phyloP scores from a whole-genome alignment of 331 rosid genomes.

The Dryas integrifolia region DNA sequence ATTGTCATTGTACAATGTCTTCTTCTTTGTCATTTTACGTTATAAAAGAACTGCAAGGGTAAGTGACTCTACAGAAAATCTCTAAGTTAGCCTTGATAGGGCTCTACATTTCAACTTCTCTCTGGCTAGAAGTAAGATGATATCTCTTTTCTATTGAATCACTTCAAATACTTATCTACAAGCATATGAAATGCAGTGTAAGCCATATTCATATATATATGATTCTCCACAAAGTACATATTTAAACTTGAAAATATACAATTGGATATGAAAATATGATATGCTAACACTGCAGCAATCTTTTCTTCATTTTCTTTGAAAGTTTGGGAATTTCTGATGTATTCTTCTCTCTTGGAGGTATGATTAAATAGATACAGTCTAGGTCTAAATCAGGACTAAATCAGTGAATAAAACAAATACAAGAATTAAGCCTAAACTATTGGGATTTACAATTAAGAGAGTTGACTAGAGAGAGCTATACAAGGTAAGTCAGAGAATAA shows the following conservation, averaged over 20 bases:
- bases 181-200: neutral
- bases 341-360: too few relatives aligned
- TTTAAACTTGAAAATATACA: neutral
- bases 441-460: too few relatives aligned
- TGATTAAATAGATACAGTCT: too few relatives aligned
- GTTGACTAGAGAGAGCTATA: too few relatives aligned
- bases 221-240: neutral
- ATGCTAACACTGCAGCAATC: neutral
- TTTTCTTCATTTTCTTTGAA: neutral
- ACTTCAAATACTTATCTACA: neutral
- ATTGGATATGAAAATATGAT: neutral
- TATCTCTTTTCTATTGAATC: neutral
- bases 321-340: too few relatives aligned
- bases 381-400: too few relatives aligned
- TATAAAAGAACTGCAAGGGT: neutral
- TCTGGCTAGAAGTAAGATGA: neutral
- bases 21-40: too few relatives aligned
- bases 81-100: neutral
- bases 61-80: neutral
- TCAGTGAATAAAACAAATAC: too few relatives aligned
- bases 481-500: too few relatives aligned
- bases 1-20: neutral
- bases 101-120: neutral
- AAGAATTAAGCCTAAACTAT: too few relatives aligned
- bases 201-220: neutral